A percentile compares a stretch with the other conserved stretches of the same genome.
Evolutionary conservation across 495 filamentous ascomycete genomes (phyloP).

Genomic region (Penicillium canescens): DNA sequence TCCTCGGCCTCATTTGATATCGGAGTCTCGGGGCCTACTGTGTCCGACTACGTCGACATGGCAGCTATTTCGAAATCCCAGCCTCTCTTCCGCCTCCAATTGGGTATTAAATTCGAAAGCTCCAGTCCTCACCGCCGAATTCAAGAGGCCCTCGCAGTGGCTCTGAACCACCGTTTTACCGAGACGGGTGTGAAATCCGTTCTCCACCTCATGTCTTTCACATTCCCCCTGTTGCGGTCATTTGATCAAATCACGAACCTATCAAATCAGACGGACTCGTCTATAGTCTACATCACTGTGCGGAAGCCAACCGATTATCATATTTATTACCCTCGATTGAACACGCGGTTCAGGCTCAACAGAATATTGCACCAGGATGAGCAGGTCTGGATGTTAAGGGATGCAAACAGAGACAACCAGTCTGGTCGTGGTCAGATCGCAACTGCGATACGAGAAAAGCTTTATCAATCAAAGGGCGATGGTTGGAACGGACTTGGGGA

Average conservation of each 20-base stretch:
- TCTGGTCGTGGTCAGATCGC: conserved; percentile 17
- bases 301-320: conserved; percentile 46
- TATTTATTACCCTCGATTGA: conserved; percentile 41
- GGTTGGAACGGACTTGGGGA: conserved; percentile 52
- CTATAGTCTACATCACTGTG: conserved; percentile 37
- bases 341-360: conserved; percentile 38
- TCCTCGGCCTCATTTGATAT: conserved; percentile 35
- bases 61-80: conserved; percentile 21
- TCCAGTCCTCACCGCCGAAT: conserved; percentile 78
- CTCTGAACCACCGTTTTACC: conserved; percentile 55
- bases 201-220: conserved; percentile 54
- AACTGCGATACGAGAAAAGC: conserved; percentile 25
- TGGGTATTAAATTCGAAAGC: conserved; percentile 51
- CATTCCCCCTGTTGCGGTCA: conserved; percentile 68
- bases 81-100: conserved; percentile 29
- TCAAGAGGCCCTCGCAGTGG: conserved; percentile 58
- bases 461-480: conserved; percentile 45
- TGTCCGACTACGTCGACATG: conserved; percentile 23
- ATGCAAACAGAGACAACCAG: conserved; percentile 21
- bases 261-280: conserved; percentile 19
- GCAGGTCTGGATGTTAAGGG: conserved; percentile 44
- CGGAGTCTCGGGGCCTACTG: conserved; percentile 18
- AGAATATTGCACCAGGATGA: conserved; percentile 29
- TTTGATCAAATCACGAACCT: conserved; percentile 48
- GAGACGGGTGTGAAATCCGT: conserved; percentile 55